Conservation (phyloP, 805 yeast species). For the Cephaloascus fragrans region DNA sequence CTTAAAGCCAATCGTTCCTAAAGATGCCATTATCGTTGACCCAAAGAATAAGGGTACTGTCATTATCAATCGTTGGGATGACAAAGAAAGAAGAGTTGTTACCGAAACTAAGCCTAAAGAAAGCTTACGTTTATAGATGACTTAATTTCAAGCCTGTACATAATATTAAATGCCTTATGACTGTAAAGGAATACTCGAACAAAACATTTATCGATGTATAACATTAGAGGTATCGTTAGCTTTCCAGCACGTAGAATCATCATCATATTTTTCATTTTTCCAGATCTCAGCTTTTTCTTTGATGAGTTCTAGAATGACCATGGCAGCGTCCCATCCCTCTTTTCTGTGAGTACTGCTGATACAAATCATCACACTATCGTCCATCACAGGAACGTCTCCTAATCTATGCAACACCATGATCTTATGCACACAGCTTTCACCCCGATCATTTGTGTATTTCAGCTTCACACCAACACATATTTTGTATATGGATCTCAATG, state of each 20-base stretch:
- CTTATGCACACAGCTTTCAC: conserved; percentile 16
- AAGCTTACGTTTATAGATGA: conserved; percentile 32
- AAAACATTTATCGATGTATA: not conserved
- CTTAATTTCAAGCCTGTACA: too few relatives aligned
- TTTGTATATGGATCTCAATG: conserved; percentile 20
- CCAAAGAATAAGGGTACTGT: conserved; percentile 41
- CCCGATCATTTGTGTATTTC: conserved; percentile 10
- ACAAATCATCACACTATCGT: conserved; percentile 35
- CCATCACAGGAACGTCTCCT: conserved; percentile 36
- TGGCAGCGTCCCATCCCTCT: conserved; percentile 38
- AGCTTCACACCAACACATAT: conserved; percentile 23
- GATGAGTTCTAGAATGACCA: conserved; percentile 32
- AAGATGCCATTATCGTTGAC: conserved; percentile 27
- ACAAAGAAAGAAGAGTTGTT: conserved; percentile 40
- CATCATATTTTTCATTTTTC: conserved; percentile 35
- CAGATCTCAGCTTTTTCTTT: conserved; percentile 38
- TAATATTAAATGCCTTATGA: not conserved
- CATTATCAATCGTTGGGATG: conserved; percentile 52
- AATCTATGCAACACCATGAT: conserved; percentile 33
- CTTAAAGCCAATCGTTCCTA: conserved; percentile 50
- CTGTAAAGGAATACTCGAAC: too few relatives aligned
- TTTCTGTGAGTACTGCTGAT: conserved; percentile 34
- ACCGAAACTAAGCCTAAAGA: conserved; percentile 43
- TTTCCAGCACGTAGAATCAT: conserved; percentile 33
- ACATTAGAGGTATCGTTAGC: conserved; percentile 22